Percentiles rank a stretch among this genome's conserved stretches.
Conservation (phyloP, 495 filamentous ascomycete genomes). For the Aspergillus conjunctus region DNA sequence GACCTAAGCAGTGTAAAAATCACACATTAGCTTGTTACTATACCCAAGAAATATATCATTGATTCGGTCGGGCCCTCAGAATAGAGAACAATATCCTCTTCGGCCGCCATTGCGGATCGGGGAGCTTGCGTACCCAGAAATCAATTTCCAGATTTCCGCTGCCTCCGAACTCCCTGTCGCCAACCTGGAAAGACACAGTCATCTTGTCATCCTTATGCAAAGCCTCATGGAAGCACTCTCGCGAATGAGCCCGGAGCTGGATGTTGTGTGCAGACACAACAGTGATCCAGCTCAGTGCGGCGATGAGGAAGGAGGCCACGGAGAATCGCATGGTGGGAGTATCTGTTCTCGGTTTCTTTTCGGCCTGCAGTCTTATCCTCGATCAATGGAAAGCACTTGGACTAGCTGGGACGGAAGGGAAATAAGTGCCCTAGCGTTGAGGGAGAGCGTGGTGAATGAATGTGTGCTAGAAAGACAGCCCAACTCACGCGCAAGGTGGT, state of each 20-base stretch:
- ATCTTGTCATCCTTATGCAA: constrained; percentile 94
- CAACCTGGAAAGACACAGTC: constrained; percentile 98
- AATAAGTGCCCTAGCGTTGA: constrained; percentile 8
- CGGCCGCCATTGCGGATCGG: neutral
- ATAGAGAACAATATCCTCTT: neutral
- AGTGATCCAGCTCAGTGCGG: constrained; percentile 65
- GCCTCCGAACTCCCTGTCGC: constrained; percentile 92
- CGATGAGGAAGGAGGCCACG: constrained; percentile 55
- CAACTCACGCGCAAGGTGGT: constrained; percentile 44
- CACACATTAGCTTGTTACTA: constrained; percentile 22
- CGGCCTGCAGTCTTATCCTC: neutral
- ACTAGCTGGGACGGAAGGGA: neutral
- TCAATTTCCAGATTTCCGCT: constrained; percentile 95
- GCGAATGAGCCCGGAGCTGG: constrained; percentile 83
- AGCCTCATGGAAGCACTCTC: constrained; percentile 96
- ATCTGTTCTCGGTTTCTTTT: neutral
- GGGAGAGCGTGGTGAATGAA: constrained; percentile 20
- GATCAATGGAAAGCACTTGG: neutral
- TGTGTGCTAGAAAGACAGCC: neutral
- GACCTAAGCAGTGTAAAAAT: constrained; percentile 54
- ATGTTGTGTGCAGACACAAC: constrained; percentile 84
- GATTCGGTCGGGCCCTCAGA: neutral
- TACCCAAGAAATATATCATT: neutral
- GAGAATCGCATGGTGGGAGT: constrained; percentile 56
- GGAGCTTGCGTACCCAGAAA: constrained; percentile 77